These are phyloP conservation scores for Podospora sp. DNA, from an alignment of 495 filamentous ascomycete genomes.

Conservation along the genomic window DNA sequence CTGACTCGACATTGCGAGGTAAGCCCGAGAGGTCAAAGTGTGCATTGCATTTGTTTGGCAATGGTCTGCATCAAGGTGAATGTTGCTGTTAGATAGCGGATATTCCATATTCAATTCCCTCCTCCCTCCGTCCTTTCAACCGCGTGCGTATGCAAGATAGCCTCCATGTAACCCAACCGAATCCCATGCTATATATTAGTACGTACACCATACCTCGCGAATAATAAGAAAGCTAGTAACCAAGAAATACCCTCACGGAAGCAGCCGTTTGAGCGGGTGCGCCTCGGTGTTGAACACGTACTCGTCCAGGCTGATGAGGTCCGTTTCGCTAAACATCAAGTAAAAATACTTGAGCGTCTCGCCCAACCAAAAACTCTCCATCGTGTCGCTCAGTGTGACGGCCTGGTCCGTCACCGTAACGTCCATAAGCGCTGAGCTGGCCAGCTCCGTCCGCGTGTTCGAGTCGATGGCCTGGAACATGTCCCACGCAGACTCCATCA, in stretches of 20 bases:
- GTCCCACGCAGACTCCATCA: slow-evolving; percentile 59
- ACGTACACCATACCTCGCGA: neutral
- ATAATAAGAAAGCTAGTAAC: too few relatives aligned
- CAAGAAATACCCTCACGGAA: slow-evolving; percentile 16
- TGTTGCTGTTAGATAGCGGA: too few relatives aligned
- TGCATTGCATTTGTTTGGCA: neutral
- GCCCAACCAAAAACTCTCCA: slow-evolving; percentile 57
- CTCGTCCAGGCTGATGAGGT: slow-evolving; percentile 68
- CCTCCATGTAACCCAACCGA: too few relatives aligned
- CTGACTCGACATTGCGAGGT: too few relatives aligned
- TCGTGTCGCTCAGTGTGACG: slow-evolving; percentile 42
- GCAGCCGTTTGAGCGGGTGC: slow-evolving; percentile 62
- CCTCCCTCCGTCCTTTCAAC: too few relatives aligned
- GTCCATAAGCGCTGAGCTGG: slow-evolving; percentile 53
- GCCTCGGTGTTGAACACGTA: slow-evolving; percentile 89
- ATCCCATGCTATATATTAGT: too few relatives aligned
- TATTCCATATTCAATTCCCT: too few relatives aligned
- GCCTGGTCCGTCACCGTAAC: slow-evolving; percentile 34
- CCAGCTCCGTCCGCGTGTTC: slow-evolving; percentile 52
- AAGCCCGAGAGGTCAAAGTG: too few relatives aligned
- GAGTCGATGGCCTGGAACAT: slow-evolving; percentile 58
- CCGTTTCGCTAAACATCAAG: slow-evolving; percentile 74
- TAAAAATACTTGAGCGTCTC: slow-evolving; percentile 67
- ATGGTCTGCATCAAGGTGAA: neutral
- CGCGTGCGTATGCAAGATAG: too few relatives aligned